Base-by-base conservation (phyloP, 305 asterid species). In the Ajuga reptans region DNA sequence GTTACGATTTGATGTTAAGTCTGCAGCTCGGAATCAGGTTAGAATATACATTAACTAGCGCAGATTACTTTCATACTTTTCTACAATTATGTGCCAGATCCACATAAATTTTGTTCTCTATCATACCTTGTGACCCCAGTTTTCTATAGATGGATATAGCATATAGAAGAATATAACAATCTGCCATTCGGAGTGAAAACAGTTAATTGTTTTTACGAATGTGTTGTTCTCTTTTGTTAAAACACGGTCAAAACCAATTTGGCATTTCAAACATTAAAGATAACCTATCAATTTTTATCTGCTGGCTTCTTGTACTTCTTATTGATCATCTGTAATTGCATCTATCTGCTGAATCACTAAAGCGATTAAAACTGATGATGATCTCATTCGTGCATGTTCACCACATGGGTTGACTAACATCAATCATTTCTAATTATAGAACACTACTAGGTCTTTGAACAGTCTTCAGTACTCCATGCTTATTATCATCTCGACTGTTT, bases 11-110 rank as follows among this genome's bases (percentile, higher is more conserved):
- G 79, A 94, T 94, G 99, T 84, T 91, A 27, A 87, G 96, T 80
- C 74, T 94, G 81, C 99, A 91, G 89, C 99, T 94, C 39, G 99
- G 99, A 67, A 94, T 94, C 85, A 93, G 99, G 99, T 89, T 73
- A 39, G 61, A 39, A 64, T 63, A 77, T 29, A 55, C 68, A 54
- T 43, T 61, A 68, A 49, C 61, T 24, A 42, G 9, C 54, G 54
- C 71, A 11, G 14, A 34, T 64, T 39, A 50, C 10, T 77, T 62
- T 65, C 14, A 5, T 51, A n/a, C 61, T 57, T 55, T 29, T 21
- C 46, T 39, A 51, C 9, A 43, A 64, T 14, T 69, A 14, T 29
- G 27, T 59, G 55, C 62, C 63, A 10, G 36, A 31, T 31, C 36
- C 36, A 31, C 3, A 1, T 31, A 31, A 1, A 31, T 3, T 31